Evolutionary conservation across 768 basidiomycete genomes (phyloP).

Genomic region (Clitopilus passeckerianus): DNA sequence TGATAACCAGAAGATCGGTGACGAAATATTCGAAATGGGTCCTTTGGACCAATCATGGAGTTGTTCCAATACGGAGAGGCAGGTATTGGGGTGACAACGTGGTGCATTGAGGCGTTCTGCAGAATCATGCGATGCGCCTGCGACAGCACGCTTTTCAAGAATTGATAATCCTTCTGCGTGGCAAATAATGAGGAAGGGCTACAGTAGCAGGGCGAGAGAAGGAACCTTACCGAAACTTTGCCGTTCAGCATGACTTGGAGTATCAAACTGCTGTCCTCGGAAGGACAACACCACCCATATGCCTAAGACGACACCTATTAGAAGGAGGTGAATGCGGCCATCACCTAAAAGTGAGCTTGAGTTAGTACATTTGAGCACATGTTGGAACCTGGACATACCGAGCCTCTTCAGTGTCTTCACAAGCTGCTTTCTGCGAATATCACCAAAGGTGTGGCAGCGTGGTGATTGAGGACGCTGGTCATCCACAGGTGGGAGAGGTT

Average conservation of each 20-base stretch:
- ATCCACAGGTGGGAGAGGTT: background rate
- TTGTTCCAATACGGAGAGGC: background rate
- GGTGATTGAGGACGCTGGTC: background rate
- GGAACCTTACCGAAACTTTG: background rate
- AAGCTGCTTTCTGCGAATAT: background rate
- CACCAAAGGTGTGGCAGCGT: background rate
- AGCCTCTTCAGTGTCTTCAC: background rate
- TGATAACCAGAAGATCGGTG: background rate
- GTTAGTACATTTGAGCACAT: background rate
- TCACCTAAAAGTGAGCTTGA: background rate
- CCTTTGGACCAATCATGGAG: background rate
- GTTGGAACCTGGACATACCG: background rate
- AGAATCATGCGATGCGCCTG: background rate
- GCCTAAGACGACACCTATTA: background rate
- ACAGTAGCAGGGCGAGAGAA: background rate
- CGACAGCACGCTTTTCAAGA: background rate
- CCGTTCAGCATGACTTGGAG: background rate
- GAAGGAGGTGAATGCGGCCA: background rate
- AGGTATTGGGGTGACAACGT: background rate
- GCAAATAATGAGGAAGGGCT: background rate
- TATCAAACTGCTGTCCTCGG: background rate
- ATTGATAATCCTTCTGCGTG: background rate
- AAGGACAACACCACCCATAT: background rate
- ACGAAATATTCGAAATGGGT: background rate
- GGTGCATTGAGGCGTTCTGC: background rate